Evolutionary conservation across 768 basidiomycete species (phyloP), one percentile per base, ranked within the genome.

Genomic region (Boletus eberwhitei): DNA sequence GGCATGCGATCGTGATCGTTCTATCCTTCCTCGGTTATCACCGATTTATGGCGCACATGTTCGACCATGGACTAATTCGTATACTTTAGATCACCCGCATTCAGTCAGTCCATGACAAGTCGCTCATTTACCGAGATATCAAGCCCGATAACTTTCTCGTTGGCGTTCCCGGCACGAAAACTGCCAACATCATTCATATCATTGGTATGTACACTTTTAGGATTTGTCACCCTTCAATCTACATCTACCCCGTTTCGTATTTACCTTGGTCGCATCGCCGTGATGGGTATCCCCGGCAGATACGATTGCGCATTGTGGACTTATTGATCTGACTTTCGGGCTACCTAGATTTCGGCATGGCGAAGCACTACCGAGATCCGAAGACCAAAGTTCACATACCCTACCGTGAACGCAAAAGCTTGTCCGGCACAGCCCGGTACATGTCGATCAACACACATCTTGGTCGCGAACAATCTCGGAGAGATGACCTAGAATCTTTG

Each of bases 381-480:
- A 98, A 96, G 75, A 93, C 93, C 17, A 97, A 93, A 70, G 84
- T 90, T 53, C 96, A 99, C 73, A 99, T 99, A 57, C 96, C 97
- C n/a, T 99, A 99, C 74, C 86, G 97, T 62, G 96, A 99, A 71
- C 86, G 97, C 65, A 99, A 98, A 79, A 93, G 90, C 51, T 75
- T 98, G 45, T 93, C 91, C 16, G 96, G 96, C 14, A 98, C 96
- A 34, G 96, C 97, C 48, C 86, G 96, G 40, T 99, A 99, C 77
- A 99, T 99, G 96, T 93, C 90, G 45, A 99, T 98, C 80, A 99
- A 99, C 70, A 99, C 96, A 8, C 96, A 99, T 75, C 76, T 98
- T 58, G 96, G 96, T 32, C 87, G 96, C 58, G 95, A 96, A 76
- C 86, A 90, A 70, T 96, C 93, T 21, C 85, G 96, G 58, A 82